A percentile compares a stretch with the other conserved stretches of the same genome.
These are phyloP conservation scores for Bruguiera parviflora DNA, from an alignment of 345 rosid species.

Conservation along the genomic window DNA sequence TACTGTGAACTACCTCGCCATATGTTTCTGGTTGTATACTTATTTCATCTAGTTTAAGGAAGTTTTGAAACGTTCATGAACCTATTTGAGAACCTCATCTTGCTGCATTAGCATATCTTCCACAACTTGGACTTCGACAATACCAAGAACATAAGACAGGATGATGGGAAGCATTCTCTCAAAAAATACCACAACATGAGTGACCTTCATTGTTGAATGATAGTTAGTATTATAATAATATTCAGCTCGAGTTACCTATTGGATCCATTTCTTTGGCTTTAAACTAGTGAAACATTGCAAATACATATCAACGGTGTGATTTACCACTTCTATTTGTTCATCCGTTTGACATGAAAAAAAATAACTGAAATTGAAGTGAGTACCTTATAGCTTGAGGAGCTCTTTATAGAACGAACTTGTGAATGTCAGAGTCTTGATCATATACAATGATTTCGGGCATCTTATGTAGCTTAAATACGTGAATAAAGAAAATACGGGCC, in stretches of 20 bases:
- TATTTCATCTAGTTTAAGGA: too few relatives aligned
- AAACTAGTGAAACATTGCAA: rapidly evolving
- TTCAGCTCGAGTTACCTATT: not conserved
- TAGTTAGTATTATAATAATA: not conserved
- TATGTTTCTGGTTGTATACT: too few relatives aligned
- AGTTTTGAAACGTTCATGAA: too few relatives aligned
- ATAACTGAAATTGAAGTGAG: not conserved
- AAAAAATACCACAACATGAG: not conserved
- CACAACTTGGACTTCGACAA: too few relatives aligned
- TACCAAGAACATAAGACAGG: not conserved
- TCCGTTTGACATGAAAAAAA: not conserved
- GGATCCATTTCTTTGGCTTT: not conserved
- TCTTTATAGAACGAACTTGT: not conserved
- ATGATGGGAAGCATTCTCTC: not conserved
- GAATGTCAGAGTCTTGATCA: not conserved
- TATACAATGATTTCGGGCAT: not conserved
- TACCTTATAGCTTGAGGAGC: not conserved
- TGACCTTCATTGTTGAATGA: not conserved
- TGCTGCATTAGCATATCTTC: too few relatives aligned
- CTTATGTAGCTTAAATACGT: not conserved
- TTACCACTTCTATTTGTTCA: not conserved
- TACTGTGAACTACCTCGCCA: too few relatives aligned
- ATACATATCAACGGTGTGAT: not conserved
- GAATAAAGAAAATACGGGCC: not conserved
- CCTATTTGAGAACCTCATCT: too few relatives aligned